A percentile compares a stretch with the other conserved stretches of the same genome.
These are phyloP conservation scores for Candida patagonica DNA, from an alignment of 805 yeast species.

Conservation along the genomic window DNA sequence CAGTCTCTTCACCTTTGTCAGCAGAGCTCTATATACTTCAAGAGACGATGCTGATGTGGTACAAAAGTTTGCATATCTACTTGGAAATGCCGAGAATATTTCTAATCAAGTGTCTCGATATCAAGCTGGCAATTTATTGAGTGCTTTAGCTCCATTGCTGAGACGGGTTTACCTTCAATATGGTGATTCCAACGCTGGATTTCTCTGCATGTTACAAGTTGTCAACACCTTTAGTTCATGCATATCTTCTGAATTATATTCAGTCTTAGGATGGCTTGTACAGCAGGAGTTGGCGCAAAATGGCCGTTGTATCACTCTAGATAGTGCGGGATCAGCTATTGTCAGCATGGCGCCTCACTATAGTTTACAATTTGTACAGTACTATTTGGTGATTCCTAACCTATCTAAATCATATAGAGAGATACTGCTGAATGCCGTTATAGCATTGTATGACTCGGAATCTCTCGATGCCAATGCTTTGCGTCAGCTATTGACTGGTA, in stretches of 20 bases:
- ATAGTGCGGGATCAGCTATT: neutral
- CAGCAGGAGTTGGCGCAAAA: neutral
- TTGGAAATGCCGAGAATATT: too few relatives aligned
- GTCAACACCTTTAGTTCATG: neutral
- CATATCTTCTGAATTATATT: neutral
- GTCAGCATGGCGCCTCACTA: neutral
- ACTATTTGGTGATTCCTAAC: constrained; percentile 1
- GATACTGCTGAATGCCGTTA: too few relatives aligned
- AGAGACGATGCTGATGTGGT: neutral
- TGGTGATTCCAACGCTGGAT: neutral
- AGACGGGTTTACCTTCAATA: neutral
- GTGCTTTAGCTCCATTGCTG: neutral
- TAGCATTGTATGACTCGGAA: too few relatives aligned
- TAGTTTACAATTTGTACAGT: neutral
- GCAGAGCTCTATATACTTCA: neutral
- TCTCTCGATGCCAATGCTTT: too few relatives aligned
- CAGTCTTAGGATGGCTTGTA: neutral
- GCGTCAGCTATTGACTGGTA: too few relatives aligned
- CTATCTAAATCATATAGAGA: neutral
- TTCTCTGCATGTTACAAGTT: neutral
- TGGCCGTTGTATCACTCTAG: neutral
- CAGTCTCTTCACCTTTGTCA: neutral
- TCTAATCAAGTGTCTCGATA: neutral
- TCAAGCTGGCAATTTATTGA: neutral
- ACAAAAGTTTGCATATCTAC: too few relatives aligned